Evolutionary conservation across 129 eudicot species (phyloP).

Genomic region (Artemisia argyi): DNA sequence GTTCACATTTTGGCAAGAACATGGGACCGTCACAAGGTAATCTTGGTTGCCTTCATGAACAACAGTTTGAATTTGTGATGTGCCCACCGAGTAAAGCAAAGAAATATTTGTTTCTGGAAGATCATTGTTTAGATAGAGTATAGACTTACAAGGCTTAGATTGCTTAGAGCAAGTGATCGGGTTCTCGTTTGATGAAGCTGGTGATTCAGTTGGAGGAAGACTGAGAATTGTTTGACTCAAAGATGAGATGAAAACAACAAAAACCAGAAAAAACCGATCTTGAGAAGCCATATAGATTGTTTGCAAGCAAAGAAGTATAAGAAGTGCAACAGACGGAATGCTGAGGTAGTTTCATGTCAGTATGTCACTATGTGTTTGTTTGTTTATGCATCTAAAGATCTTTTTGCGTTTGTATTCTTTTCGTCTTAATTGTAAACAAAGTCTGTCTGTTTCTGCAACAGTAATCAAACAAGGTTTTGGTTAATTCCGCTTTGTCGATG

Average conservation of each 20-base stretch:
- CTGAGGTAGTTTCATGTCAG: constrained; percentile 11
- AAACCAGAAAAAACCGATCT: constrained; percentile 23
- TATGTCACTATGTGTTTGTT: constrained; percentile 52
- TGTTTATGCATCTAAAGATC: constrained; percentile 30
- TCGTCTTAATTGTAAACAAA: constrained; percentile 24
- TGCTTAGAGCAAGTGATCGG: constrained; percentile 42
- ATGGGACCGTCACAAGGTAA: constrained; percentile 54
- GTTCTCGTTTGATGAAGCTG: neutral
- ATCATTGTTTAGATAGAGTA: constrained; percentile 63
- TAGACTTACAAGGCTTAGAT: constrained; percentile 43
- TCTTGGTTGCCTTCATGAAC: constrained; percentile 32
- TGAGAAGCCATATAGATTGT: constrained; percentile 54
- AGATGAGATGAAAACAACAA: constrained; percentile 21
- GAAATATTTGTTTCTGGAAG: constrained; percentile 37
- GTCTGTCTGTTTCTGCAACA: no score
- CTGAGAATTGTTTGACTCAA: constrained; percentile 16
- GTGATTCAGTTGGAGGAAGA: constrained; percentile 2
- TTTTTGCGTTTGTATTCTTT: constrained; percentile 19
- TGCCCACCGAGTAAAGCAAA: constrained; percentile 41
- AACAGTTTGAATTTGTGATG: constrained; percentile 42
- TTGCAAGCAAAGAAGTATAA: constrained; percentile 19
- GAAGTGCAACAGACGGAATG: constrained; percentile 19
- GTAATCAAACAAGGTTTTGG: constrained; percentile 6
- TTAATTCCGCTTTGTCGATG: constrained; percentile 36
- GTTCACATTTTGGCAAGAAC: constrained; percentile 65